A percentile compares a stretch with the other conserved stretches of the same genome.
Conservation (phyloP, 805 yeast species). For the Candida parachauliodes region DNA sequence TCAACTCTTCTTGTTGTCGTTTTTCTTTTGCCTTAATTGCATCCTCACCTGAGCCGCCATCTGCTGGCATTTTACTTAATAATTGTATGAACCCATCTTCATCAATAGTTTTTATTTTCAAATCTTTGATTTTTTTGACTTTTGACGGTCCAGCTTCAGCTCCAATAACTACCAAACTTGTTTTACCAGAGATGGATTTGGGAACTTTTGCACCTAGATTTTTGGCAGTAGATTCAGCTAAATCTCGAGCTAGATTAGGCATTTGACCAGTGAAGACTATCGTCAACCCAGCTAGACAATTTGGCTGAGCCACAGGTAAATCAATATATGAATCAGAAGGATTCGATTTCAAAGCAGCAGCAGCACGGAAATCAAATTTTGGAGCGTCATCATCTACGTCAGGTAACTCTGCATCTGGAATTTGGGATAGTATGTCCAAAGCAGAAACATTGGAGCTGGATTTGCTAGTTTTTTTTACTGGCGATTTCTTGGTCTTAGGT, state of each 20-base stretch:
- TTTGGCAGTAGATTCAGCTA: slow-evolving; percentile 73
- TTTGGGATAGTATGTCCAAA: slow-evolving; percentile 52
- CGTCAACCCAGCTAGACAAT: slow-evolving; percentile 83
- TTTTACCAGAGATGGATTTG: slow-evolving; percentile 77
- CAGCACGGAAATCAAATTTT: slow-evolving; percentile 55
- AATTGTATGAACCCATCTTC: slow-evolving; percentile 83
- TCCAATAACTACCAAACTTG: slow-evolving; percentile 87
- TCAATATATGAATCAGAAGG: slow-evolving; percentile 33
- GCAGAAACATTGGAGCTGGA: slow-evolving; percentile 32
- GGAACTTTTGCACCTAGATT: slow-evolving; percentile 90
- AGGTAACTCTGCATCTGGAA: slow-evolving; percentile 73
- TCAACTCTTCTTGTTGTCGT: slow-evolving; percentile 62
- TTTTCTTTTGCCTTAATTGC: slow-evolving; percentile 74
- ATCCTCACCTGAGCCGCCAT: slow-evolving; percentile 81
- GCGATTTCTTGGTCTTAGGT: slow-evolving; percentile 8
- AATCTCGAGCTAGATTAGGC: slow-evolving; percentile 74
- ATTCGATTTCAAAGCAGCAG: slow-evolving; percentile 18
- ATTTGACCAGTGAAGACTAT: slow-evolving; percentile 91
- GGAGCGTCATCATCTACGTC: slow-evolving; percentile 45
- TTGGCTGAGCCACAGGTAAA: slow-evolving; percentile 78
- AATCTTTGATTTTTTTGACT: slow-evolving; percentile 69
- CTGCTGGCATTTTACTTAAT: slow-evolving; percentile 77
- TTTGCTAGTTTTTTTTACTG: slow-evolving; percentile 4
- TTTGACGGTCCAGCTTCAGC: slow-evolving; percentile 97
- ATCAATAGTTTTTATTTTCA: slow-evolving; percentile 74